Evolutionary conservation across 2,329 filamentous ascomycete species (phyloP).

Genomic region (Trichoderma sp.): DNA sequence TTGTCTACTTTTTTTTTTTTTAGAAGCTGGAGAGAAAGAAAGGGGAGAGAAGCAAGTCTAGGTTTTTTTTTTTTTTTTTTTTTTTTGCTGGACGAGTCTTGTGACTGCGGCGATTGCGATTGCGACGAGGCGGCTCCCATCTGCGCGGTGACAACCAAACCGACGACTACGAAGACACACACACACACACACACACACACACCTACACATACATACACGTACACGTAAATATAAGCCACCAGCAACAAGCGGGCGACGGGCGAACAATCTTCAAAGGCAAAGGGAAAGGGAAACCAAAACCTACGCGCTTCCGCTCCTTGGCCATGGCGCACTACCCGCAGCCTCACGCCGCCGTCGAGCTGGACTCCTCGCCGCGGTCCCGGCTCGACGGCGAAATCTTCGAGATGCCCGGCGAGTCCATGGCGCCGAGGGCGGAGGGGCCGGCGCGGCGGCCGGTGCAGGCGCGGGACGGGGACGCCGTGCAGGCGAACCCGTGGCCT

Average conservation of each 20-base stretch:
- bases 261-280: neutral
- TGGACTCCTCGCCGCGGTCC: conserved; percentile 26
- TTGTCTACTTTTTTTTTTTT: neutral
- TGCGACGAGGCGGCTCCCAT: neutral
- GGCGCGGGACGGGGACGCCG: neutral
- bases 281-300: neutral
- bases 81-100: neutral
- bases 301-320: neutral
- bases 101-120: neutral
- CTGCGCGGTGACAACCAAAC: neutral
- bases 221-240: no score
- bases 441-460: conserved; percentile 14
- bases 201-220: no score
- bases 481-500: conserved; percentile 31
- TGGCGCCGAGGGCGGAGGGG: conserved; percentile 6
- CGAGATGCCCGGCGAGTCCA: conserved; percentile 34
- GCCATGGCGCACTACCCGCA: conserved; percentile 22
- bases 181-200: no score
- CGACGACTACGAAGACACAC: neutral
- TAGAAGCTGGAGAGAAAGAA: neutral
- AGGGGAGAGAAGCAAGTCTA: neutral
- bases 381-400: conserved; percentile 29
- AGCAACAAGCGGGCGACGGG: neutral
- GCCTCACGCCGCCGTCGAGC: conserved; percentile 28
- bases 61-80: no score